These are phyloP conservation scores for Trifolium fragiferum DNA, from an alignment of 306 rosid species.

Conservation along the genomic window DNA sequence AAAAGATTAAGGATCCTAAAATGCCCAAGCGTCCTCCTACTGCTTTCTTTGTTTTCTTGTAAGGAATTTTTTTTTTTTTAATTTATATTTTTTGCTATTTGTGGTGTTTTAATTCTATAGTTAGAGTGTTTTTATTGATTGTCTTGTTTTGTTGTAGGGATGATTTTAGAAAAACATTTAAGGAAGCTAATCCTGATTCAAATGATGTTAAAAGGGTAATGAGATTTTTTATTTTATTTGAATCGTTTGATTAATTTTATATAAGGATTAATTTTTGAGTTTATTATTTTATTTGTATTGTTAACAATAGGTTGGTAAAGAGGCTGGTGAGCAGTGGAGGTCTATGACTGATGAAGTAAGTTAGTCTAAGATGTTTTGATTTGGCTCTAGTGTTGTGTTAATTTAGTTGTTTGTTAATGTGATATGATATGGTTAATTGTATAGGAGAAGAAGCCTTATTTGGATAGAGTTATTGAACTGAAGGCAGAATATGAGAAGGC, in stretches of 20 bases:
- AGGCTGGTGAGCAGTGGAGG: slow-evolving; percentile 87
- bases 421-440: background rate
- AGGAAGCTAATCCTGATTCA: slow-evolving; percentile 77
- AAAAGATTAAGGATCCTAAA: slow-evolving; percentile 70
- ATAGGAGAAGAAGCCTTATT: slow-evolving; percentile 82
- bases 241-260: background rate
- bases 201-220: slow-evolving; percentile 72
- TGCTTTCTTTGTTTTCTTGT: slow-evolving; percentile 70
- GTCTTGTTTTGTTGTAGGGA: slow-evolving; percentile 50
- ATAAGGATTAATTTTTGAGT: background rate
- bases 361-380: background rate
- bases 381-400: background rate
- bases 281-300: too few species aligned
- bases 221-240: background rate
- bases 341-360: slow-evolving; percentile 78
- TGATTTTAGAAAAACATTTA: slow-evolving; percentile 72
- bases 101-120: background rate
- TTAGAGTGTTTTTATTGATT: background rate
- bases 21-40: slow-evolving; percentile 85
- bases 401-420: background rate
- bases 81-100: background rate
- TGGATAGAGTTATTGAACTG: slow-evolving; percentile 74
- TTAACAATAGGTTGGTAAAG: slow-evolving; percentile 65
- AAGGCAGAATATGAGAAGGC: slow-evolving; percentile 71
- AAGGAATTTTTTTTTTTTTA: background rate